Base-by-base conservation (phyloP, 352 stramenopile species). In the Globisporangium heterothallicum region DNA sequence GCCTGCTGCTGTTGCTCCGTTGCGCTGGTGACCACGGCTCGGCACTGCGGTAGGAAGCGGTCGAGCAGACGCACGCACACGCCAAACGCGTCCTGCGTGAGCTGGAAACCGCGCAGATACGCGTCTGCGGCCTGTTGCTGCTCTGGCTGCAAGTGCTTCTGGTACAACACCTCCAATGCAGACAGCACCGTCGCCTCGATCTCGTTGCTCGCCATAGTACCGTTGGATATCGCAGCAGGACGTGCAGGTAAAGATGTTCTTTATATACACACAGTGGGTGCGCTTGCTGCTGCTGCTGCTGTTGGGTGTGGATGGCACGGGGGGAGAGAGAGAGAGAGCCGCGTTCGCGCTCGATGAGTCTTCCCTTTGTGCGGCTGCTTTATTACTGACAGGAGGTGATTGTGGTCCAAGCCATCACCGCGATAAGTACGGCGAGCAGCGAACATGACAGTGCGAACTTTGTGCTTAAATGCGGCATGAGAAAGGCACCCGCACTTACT, bases 21-120 rank as follows among this genome's bases (percentile, higher is more conserved):
- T 6, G 40, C 46, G 19, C 30, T 47, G 4, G 41, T 40, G 34
- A 27, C 18, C 5, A 56, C 38, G 0, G 44, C 25, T 34, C 42
- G 44, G 22, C 35, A 54, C 21, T 60, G 46, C 38, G 44, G 51
- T n/a, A 93, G 50, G 36, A 84, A 72, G 42, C 71, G 70, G 49
- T 91, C 78, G 38, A 92, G 64, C 34, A 92, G 65, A 38, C 63
- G 44, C 35, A 72, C 56, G 43, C 78, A 85, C n/a, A 92, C 66
- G 35, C 51, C 60, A 58, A 92, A 92, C n/a, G 84, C 82, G 18
- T 74, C 74, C n/a, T 78, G 70, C 10, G 76, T 83, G 45, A 86
- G 66, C 68, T 94, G 84, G 61, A 94, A 94, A 32, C 64, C 71
- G 27, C 82, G 82, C 22, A 94, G 55, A 47, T 80, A 92, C 10